Evolutionary conservation across 2,329 filamentous ascomycete species (phyloP), one percentile per base, ranked within the genome.

Genomic region (Alternaria consortialis): DNA sequence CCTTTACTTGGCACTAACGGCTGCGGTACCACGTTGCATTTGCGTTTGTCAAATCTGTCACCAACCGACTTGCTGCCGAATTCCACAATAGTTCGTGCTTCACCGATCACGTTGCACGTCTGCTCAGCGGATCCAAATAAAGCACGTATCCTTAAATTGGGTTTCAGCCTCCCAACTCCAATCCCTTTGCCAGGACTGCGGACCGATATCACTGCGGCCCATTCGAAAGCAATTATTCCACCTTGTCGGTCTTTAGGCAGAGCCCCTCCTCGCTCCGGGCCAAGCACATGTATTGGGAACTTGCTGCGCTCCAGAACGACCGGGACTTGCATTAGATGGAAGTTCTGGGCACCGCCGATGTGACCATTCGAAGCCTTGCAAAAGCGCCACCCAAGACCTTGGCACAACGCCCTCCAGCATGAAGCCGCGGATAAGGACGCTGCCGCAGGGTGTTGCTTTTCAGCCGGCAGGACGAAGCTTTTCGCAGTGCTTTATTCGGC

Each of bases 321-420:
- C 63, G 72, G 67, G 63, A 66, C 62, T 46, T 66, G 69, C 67
- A 65, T 67, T 52, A 57, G 60, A 66, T 57, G 59, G 56, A 55
- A 60, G 57, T 53, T 40, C 74, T 76, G 64, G 74, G 74, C 74
- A 59, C 60, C 56, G 64, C 62, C 62, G 60, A 57, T 34, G 56
- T 40, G 58, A 44, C 71, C 73, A 74, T 63, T 67, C 64, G 62
- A 67, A 61, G 63, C 56, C 46, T 58, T 54, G 57, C 56, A 68
- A 70, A 70, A 69, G 63, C 68, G 75, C 75, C 75, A 74, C 67
- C 74, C 74, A 77, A 78, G 75, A 47, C 74, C 75, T 78, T 77
- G 76, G 75, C 75, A 73, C 54, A 50, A 67, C 66, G 66, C 66
- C 66, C 53, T 52, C 48, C 32, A 65, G 58, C 62, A 60, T 59